These are phyloP conservation scores for Beta macrorhiza DNA, from an alignment of 179 eudicot genomes.

Conservation along the genomic window DNA sequence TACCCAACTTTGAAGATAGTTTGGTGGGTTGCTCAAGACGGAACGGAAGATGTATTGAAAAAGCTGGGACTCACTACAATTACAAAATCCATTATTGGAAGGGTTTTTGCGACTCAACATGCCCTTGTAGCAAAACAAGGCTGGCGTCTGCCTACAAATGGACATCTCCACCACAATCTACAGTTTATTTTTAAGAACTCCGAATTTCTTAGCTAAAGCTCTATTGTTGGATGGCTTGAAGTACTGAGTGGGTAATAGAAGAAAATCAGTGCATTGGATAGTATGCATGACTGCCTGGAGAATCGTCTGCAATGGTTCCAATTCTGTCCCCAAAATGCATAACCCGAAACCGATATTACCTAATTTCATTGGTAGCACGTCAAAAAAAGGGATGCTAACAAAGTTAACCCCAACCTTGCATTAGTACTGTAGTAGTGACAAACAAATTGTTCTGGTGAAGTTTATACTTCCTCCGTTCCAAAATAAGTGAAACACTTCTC, in stretches of 20 bases:
- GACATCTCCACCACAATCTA: neutral
- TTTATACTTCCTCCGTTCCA: no score
- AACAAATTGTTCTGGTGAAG: no score
- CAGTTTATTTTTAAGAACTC: neutral
- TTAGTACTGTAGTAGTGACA: no score
- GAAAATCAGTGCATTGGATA: neutral
- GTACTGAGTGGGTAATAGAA: neutral
- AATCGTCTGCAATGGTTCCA: neutral
- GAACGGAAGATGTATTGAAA: neutral
- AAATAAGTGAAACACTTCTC: no score
- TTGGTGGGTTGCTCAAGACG: neutral
- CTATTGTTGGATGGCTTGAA: neutral
- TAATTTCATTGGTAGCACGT: neutral
- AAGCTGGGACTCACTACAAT: neutral
- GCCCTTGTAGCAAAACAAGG: neutral
- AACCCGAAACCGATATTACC: no score
- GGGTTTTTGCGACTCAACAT: neutral
- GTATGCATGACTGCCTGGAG: neutral
- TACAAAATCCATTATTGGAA: neutral
- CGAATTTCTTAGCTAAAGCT: neutral
- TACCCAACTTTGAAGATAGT: neutral
- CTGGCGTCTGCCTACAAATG: neutral
- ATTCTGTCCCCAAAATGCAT: neutral
- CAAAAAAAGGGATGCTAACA: neutral
- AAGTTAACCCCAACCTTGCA: no score